phyloP scores from a whole-genome alignment of 129 eudicot species.

The Helianthus tuberosus region DNA sequence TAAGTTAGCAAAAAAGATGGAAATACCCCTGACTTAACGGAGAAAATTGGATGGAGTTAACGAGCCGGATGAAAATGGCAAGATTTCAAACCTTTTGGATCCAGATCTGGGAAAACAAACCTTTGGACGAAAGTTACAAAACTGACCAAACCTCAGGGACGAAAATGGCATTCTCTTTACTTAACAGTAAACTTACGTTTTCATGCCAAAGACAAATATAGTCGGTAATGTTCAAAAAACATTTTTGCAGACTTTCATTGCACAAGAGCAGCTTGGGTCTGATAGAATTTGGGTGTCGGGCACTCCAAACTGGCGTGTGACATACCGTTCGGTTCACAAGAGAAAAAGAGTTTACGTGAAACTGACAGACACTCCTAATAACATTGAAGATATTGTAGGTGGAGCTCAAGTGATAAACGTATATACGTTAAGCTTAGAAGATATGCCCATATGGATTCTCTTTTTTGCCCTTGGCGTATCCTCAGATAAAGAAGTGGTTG shows the following conservation, averaged over 20 bases:
- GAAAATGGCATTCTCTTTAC: too few species aligned
- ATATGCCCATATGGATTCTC: conserved; percentile 41
- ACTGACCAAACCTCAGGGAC: too few species aligned
- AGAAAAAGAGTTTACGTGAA: conserved; percentile 60
- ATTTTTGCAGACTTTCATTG: conserved; percentile 71
- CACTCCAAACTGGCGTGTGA: conserved; percentile 48
- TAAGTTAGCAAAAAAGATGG: too few species aligned
- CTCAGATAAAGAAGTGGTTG: conserved; percentile 49
- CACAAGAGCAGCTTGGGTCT: conserved; percentile 84
- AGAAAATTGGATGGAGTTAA: too few species aligned
- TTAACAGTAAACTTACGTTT: neutral
- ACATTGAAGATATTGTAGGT: conserved; percentile 40
- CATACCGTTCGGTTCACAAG: conserved; percentile 45
- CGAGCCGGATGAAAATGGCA: too few species aligned
- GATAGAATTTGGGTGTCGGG: conserved; percentile 52
- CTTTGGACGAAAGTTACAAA: too few species aligned
- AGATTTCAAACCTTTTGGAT: too few species aligned
- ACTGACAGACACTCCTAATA: conserved; percentile 38
- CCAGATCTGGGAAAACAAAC: too few species aligned
- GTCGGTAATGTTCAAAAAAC: conserved; percentile 4
- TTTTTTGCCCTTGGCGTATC: conserved; percentile 43
- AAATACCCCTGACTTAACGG: too few species aligned
- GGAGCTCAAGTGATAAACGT: conserved; percentile 60
- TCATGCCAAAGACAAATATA: neutral
- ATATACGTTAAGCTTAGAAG: conserved; percentile 41